Conservation (phyloP, 495 filamentous ascomycete species). For the Penicillium bovifimosum region DNA sequence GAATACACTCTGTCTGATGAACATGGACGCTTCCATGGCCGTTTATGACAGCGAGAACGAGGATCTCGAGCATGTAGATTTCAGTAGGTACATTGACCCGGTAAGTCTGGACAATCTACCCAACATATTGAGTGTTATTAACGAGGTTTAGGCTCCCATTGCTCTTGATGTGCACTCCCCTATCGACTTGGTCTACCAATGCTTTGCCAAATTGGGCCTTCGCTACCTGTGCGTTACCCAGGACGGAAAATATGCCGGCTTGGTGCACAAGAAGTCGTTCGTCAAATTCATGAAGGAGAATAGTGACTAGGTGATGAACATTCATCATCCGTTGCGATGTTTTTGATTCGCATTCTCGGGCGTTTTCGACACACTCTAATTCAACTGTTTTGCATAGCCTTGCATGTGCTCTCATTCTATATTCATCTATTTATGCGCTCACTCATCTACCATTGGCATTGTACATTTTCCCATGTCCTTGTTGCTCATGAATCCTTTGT, state of each 20-base stretch:
- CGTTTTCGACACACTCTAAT: not conserved
- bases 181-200: constrained; percentile 95
- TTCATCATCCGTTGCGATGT: not conserved
- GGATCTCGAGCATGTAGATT: constrained; percentile 50
- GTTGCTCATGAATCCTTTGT: not conserved
- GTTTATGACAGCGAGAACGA: constrained; percentile 48
- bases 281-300: constrained; percentile 87
- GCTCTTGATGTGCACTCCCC: constrained; percentile 83
- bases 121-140: not conserved
- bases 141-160: constrained; percentile 60
- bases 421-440: not conserved
- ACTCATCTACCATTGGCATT: not conserved
- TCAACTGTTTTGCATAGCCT: constrained; percentile 17
- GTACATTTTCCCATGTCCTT: not conserved
- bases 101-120: constrained; percentile 31
- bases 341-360: not conserved
- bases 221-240: constrained; percentile 86
- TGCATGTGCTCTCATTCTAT: constrained; percentile 7
- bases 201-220: constrained; percentile 89
- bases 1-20: constrained; percentile 74
- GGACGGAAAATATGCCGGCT: constrained; percentile 79
- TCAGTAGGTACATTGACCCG: constrained; percentile 87
- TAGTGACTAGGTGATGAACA: not conserved
- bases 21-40: constrained; percentile 50
- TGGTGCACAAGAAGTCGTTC: constrained; percentile 97